Evolutionary conservation across 2,329 filamentous ascomycete species (phyloP).

Genomic region (Hirsutella minnesotensis): DNA sequence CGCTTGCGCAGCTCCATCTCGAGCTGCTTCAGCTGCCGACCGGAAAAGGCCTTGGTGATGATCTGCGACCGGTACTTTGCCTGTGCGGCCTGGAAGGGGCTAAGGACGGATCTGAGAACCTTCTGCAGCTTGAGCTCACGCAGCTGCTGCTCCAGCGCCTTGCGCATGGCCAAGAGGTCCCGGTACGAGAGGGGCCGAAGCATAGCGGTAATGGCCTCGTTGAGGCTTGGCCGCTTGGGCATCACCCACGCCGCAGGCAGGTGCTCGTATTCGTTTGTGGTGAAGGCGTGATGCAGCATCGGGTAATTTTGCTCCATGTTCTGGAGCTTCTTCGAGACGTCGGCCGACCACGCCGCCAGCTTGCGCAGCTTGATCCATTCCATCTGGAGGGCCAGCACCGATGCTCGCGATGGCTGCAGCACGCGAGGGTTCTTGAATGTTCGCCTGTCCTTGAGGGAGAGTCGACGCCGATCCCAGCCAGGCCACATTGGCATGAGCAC

Average conservation of each 20-base stretch:
- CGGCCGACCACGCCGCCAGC: constrained; percentile 34
- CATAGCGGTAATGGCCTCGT: constrained; percentile 15
- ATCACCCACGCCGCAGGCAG: constrained; percentile 14
- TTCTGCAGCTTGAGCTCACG: not conserved
- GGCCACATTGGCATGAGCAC: constrained; percentile 69
- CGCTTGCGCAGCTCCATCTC: constrained; percentile 1
- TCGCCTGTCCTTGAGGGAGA: constrained; percentile 20
- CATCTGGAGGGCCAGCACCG: constrained; percentile 35
- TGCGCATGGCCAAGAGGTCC: constrained; percentile 15
- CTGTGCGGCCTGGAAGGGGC: constrained; percentile 4
- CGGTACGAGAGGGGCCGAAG: constrained; percentile 17
- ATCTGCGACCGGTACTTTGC: not conserved
- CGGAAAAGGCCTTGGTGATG: constrained; percentile 1
- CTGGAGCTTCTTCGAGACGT: constrained; percentile 26
- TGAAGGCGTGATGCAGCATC: constrained; percentile 27
- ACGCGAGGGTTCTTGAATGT: constrained; percentile 22
- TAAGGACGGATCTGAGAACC: not conserved
- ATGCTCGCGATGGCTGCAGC: constrained; percentile 20
- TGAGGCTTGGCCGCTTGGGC: constrained; percentile 13
- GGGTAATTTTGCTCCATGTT: constrained; percentile 28
- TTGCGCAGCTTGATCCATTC: constrained; percentile 38
- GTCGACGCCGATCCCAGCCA: constrained; percentile 45
- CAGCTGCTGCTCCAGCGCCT: constrained; percentile 9
- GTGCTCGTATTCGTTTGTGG: constrained; percentile 16
- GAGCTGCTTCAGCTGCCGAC: constrained; percentile 2